Evolutionary conservation across 148 eudicot species (phyloP).

Genomic region (Diospyros kaki): DNA sequence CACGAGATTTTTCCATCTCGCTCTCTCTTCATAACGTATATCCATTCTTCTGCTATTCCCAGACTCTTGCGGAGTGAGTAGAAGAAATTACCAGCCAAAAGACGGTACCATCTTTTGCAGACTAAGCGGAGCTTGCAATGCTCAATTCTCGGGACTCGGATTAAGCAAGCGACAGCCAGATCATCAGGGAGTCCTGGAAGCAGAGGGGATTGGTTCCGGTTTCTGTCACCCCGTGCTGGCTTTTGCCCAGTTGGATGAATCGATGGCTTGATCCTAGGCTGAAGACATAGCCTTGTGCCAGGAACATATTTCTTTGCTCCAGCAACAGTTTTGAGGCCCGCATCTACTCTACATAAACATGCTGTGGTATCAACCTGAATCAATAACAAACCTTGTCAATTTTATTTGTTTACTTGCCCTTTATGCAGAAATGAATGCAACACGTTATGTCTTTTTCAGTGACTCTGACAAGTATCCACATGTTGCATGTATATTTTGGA

Average conservation of each 20-base stretch:
- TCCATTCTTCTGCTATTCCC: slow-evolving; percentile 81
- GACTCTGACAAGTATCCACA: neutral
- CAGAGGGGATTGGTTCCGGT: slow-evolving; percentile 64
- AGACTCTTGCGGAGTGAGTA: slow-evolving; percentile 63
- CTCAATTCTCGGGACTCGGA: slow-evolving; percentile 75
- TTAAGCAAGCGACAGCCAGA: slow-evolving; percentile 89
- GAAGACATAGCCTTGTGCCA: slow-evolving; percentile 73
- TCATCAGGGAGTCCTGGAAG: slow-evolving; percentile 92
- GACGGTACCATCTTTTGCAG: slow-evolving; percentile 89
- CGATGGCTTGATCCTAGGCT: slow-evolving; percentile 67
- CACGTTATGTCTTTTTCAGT: neutral
- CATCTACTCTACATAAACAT: slow-evolving; percentile 86
- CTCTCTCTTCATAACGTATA: slow-evolving; percentile 78
- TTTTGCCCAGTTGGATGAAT: slow-evolving; percentile 77
- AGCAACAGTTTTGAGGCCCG: slow-evolving; percentile 72
- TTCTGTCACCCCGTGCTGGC: slow-evolving; percentile 61
- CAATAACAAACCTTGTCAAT: neutral
- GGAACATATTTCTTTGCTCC: slow-evolving; percentile 84
- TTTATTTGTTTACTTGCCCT: neutral
- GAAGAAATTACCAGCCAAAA: slow-evolving; percentile 76
- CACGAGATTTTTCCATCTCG: slow-evolving; percentile 75
- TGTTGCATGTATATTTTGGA: neutral
- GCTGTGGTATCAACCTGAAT: slow-evolving; percentile 86
- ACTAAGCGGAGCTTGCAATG: slow-evolving; percentile 76
- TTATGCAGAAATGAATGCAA: neutral